These are phyloP conservation scores for Deinandra increscens DNA, from an alignment of 129 eudicot genomes.

Conservation along the genomic window DNA sequence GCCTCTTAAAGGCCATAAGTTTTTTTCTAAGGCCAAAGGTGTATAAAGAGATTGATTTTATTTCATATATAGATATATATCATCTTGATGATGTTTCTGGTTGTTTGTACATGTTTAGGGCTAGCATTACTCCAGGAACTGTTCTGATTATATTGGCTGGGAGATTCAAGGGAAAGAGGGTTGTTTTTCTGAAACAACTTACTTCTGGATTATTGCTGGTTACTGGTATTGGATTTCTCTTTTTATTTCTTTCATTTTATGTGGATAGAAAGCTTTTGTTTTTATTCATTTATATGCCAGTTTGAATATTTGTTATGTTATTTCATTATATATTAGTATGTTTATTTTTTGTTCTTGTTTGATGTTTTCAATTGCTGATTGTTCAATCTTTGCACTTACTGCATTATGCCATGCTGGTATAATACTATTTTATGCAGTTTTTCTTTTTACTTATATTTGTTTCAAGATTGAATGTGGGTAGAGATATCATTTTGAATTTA, in stretches of 20 bases:
- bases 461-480: not conserved
- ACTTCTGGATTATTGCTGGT: constrained; percentile 64
- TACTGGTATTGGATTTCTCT: constrained; percentile 43
- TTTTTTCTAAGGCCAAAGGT: not conserved
- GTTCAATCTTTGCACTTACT: not conserved
- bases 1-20: too few species aligned
- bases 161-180: constrained; percentile 77
- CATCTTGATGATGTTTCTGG: not conserved
- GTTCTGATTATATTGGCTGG: constrained; percentile 65
- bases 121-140: constrained; percentile 65
- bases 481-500: not conserved
- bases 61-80: too few species aligned
- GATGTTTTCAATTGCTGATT: not conserved
- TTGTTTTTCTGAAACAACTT: constrained; percentile 79
- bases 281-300: not conserved
- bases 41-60: not conserved
- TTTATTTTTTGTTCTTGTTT: not conserved
- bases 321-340: not conserved
- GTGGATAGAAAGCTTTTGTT: not conserved
- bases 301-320: not conserved
- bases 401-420: not conserved
- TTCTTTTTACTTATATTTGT: not conserved
- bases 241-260: not conserved
- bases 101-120: constrained; percentile 36
- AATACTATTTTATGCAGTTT: not conserved